These are phyloP conservation scores for Pezicula radicicola DNA, from an alignment of 2,329 filamentous ascomycete species.

Conservation along the genomic window DNA sequence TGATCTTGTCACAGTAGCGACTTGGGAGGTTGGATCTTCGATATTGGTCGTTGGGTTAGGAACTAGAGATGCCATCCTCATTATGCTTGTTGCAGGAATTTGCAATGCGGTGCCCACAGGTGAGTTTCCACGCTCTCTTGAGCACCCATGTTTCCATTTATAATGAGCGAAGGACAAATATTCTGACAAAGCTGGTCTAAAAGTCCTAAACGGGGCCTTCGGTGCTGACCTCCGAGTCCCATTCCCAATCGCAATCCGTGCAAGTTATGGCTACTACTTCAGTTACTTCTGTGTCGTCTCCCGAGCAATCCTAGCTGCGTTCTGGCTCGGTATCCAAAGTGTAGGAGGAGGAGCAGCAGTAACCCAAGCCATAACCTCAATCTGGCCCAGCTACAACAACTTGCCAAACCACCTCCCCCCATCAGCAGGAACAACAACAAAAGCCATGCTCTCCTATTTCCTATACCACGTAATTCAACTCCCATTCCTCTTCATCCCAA, in stretches of 20 bases:
- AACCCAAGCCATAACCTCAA: constrained; percentile 37
- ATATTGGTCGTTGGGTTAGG: constrained; percentile 13
- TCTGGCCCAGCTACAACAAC: constrained; percentile 44
- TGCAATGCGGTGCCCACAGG: constrained; percentile 50
- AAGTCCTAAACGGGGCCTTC: constrained; percentile 38
- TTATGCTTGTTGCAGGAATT: constrained; percentile 54
- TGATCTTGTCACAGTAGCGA: constrained; percentile 14
- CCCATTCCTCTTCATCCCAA: constrained; percentile 45
- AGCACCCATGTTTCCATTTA: no score
- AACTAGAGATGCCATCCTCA: constrained; percentile 11
- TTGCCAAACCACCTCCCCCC: constrained; percentile 47
- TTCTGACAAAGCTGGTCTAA: no score
- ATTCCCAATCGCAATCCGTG: constrained; percentile 9
- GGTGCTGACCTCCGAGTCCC: constrained; percentile 24
- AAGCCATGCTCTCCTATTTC: constrained; percentile 51
- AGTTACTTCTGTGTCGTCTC: constrained; percentile 10
- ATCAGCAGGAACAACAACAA: constrained; percentile 48
- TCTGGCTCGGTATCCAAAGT: constrained; percentile 12
- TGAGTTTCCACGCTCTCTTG: no score
- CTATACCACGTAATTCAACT: constrained; percentile 25
- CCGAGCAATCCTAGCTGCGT: constrained; percentile 11
- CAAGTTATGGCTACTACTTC: constrained; percentile 9
- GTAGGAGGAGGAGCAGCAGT: constrained; percentile 17
- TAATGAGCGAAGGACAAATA: no score
- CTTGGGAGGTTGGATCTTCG: constrained; percentile 13